Conservation (phyloP, 495 filamentous ascomycete species). For the Talaromyces proteolyticus region DNA sequence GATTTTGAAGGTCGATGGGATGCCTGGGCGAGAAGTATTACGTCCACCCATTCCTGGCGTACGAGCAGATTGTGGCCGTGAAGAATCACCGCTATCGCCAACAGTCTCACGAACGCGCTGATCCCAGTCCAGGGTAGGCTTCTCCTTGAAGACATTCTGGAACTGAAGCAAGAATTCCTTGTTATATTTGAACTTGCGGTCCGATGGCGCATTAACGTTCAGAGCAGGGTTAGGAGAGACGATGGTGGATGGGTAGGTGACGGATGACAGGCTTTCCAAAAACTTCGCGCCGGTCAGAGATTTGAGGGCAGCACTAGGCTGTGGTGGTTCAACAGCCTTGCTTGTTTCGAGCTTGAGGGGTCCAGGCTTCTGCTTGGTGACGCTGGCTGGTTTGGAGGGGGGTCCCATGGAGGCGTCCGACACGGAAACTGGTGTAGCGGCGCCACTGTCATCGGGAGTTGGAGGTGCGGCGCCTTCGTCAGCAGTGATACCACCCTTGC, state of each 20-base stretch:
- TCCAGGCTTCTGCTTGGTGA: conserved; percentile 64
- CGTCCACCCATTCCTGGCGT: conserved; percentile 52
- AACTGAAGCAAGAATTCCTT: conserved; percentile 97
- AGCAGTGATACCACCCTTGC: conserved; percentile 42
- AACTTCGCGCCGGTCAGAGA: conserved; percentile 83
- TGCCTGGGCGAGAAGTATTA: conserved; percentile 39
- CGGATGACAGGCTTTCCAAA: conserved; percentile 60
- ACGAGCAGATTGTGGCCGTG: conserved; percentile 66
- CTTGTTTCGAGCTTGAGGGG: conserved; percentile 78
- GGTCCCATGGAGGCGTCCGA: conserved; percentile 50
- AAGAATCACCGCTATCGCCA: conserved; percentile 64
- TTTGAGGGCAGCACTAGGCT: conserved; percentile 88
- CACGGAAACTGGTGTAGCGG: conserved; percentile 44
- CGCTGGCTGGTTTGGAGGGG: conserved; percentile 46
- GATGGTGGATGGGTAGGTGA: conserved; percentile 73
- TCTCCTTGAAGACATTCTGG: conserved; percentile 88
- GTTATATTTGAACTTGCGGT: conserved; percentile 90
- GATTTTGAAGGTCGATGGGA: conserved; percentile 51
- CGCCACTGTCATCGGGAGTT: conserved; percentile 48
- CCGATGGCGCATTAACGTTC: conserved; percentile 65
- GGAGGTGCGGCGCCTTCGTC: conserved; percentile 34
- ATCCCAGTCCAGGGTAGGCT: conserved; percentile 88
- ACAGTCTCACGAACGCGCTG: conserved; percentile 77
- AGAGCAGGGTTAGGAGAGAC: conserved; percentile 85
- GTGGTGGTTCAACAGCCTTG: conserved; percentile 77